Base-by-base conservation (phyloP, 2,329 filamentous ascomycete species). In the Ampelomyces quisqualis region DNA sequence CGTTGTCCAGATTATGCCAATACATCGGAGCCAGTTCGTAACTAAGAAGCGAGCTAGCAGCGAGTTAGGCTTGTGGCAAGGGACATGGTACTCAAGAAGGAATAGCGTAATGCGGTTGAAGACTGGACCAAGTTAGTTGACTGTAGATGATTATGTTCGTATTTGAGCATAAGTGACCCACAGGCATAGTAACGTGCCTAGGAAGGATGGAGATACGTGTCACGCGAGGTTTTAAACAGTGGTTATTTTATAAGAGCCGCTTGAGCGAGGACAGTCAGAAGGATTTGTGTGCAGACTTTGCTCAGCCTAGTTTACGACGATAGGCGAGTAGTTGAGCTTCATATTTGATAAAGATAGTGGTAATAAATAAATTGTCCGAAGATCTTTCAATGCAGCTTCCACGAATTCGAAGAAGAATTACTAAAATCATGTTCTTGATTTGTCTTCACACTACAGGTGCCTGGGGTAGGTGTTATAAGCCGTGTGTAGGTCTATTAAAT, bases 1-100 rank as follows among this genome's bases (percentile, higher is more conserved):
- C 11, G 26, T 57, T 14, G 47, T 52, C 24, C 39, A 26, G 9
- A 38, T 53, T 9, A 29, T 51, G 9, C 52, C 52, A 10, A 32
- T 38, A 13, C 51, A 53, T 19, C 36, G 41, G 3, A 39, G 34
- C 9, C 34, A 34, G 21, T 37, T 37, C n/a, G 34, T 17, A 11
- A 29, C 34, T 8, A 20, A 17, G 5, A 37, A 37, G 34, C 11
- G 24, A 17, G 29, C 34, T n/a, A 20, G 30, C 24, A 26, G 17
- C 10, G 9, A 26, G 9, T 35, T 22, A 10, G 23, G 22, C 13
- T 26, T n/a, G 13, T 37, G 24, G 14, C 19, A 30, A 13, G 9
- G 7, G 4, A 37, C 24, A 5, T n/a, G 22, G 2, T 17, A 29
- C 2, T 37, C 26, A 13, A 29, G 15, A 22, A 29, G 24, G 8